A percentile compares a stretch with the other conserved stretches of the same genome.
Evolutionary conservation across 805 yeast species (phyloP).

Genomic region (Hanseniaspora vineae): DNA sequence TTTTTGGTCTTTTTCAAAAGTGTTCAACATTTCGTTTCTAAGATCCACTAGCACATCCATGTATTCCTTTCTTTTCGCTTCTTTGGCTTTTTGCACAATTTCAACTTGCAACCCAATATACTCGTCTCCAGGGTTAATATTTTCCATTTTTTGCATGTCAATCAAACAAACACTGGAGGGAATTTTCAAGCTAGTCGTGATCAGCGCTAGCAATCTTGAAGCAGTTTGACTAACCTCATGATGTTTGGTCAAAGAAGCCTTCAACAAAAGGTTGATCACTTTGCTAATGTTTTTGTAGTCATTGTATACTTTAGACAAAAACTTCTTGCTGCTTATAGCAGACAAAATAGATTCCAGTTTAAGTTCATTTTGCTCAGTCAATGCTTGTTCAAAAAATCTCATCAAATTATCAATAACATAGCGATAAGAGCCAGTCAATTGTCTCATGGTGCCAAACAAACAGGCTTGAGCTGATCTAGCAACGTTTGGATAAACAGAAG

Average conservation of each 20-base stretch:
- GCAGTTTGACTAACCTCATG: slow-evolving; percentile 31
- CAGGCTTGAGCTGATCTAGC: slow-evolving; percentile 57
- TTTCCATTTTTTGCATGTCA: slow-evolving; percentile 26
- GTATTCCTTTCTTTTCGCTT: slow-evolving; percentile 35
- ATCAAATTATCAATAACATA: slow-evolving; percentile 40
- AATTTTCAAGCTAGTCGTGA: slow-evolving; percentile 30
- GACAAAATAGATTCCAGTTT: slow-evolving; percentile 52
- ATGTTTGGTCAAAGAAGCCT: slow-evolving; percentile 44
- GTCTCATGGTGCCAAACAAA: slow-evolving; percentile 54
- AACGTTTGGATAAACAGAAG: slow-evolving; percentile 61
- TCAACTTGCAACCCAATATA: slow-evolving; percentile 43
- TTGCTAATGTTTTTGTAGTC: slow-evolving; percentile 41
- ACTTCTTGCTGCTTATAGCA: slow-evolving; percentile 41
- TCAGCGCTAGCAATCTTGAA: slow-evolving; percentile 32
- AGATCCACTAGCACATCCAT: slow-evolving; percentile 29
- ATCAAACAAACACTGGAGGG: slow-evolving; percentile 44
- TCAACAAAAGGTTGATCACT: slow-evolving; percentile 36
- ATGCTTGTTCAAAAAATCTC: slow-evolving; percentile 33
- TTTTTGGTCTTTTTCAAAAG: slow-evolving; percentile 7
- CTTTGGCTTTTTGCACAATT: slow-evolving; percentile 51
- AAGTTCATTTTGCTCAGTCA: slow-evolving; percentile 37
- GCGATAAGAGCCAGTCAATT: slow-evolving; percentile 53
- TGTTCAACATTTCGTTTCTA: slow-evolving; percentile 25
- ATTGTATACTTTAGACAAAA: slow-evolving; percentile 43
- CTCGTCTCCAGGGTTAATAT: slow-evolving; percentile 51